Base-by-base conservation (phyloP, 768 basidiomycete species). In the Calocera cornea region DNA sequence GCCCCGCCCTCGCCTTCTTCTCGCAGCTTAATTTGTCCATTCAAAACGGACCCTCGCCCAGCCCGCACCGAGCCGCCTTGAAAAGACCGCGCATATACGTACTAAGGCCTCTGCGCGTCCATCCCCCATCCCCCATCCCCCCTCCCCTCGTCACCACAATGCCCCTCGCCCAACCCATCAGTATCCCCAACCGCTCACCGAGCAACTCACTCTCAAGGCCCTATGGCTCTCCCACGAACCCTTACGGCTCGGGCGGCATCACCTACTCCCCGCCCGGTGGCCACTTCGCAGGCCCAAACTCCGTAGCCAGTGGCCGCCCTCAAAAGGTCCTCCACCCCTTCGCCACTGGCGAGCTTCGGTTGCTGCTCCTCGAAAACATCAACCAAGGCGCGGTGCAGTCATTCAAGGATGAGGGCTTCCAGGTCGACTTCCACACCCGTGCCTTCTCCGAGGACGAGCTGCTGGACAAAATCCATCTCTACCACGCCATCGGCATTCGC, bases 401-500 rank as follows among this genome's bases (percentile, higher is more conserved):
- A 49, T 88, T 99, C 80, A 82, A 83, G 69, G 80, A 82, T 0
- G 87, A 92, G 72, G 94, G 95, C 22, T 98, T 89, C 81, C 84
- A 87, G 77, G 94, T 99, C 65, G 95, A 98, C 76, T 92, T 95
- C 78, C 81, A 82, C 72, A 81, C 86, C 70, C 88, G 87, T 73
- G 88, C 95, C 67, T 84, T 93, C 80, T 84, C 84, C n/a, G 97
- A 98, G 80, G 88, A 90, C 65, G 95, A 98, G 80, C 90, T 99
- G 68, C 78, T 98, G 19, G 81, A 87, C 64, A 88, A 86, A 73
- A 88, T 93, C 49, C 84, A 86, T 68, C 78, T 82, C 1, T 98
- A 97, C 78, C 92, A 97, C 73, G 95, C 89, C 68, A 86, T 99
- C 70, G 97, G 97, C 66, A 99, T 99, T 76, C 87, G 97, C 64